Percentiles rank a stretch among this genome's conserved stretches.
Conservation (phyloP, 2,329 filamentous ascomycete species). For the Cladosporium sp. region DNA sequence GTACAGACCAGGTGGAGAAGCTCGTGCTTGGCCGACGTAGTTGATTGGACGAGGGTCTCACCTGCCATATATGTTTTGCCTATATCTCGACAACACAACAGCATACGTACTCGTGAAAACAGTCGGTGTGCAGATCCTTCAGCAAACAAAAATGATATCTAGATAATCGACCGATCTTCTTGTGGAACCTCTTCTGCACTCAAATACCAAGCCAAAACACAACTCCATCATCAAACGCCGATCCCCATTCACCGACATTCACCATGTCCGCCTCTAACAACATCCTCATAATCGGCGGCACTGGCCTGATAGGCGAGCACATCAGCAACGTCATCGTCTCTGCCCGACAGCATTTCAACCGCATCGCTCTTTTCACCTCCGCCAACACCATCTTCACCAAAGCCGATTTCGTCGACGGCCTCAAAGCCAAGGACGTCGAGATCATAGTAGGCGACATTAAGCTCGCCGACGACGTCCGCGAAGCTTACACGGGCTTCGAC, state of each 20-base stretch:
- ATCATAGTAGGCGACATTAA: slow-evolving; percentile 55
- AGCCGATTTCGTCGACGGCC: slow-evolving; percentile 42
- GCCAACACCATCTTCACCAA: slow-evolving; percentile 50
- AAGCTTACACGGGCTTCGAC: slow-evolving; percentile 58
- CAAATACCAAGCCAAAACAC: background rate
- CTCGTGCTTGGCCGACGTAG: slow-evolving; percentile 4
- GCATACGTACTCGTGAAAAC: too few species aligned
- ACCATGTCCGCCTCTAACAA: slow-evolving; percentile 18
- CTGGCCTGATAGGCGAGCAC: slow-evolving; percentile 49
- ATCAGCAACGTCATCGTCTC: slow-evolving; percentile 49
- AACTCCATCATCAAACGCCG: background rate
- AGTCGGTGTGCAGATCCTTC: too few species aligned
- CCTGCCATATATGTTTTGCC: background rate
- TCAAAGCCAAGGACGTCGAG: slow-evolving; percentile 47
- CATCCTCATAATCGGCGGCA: slow-evolving; percentile 52
- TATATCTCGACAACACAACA: background rate
- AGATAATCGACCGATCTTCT: background rate
- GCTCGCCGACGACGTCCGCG: slow-evolving; percentile 48
- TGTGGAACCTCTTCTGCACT: background rate
- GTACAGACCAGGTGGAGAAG: too few species aligned
- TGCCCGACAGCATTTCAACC: slow-evolving; percentile 44
- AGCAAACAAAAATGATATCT: too few species aligned
- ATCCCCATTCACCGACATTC: background rate
- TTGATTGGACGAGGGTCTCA: background rate
- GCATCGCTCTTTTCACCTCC: slow-evolving; percentile 56